Evolutionary conservation across 1,284 basidiomycete genomes (phyloP), one percentile per base, ranked within the genome.

Genomic region (Ceratobasidium sp.): DNA sequence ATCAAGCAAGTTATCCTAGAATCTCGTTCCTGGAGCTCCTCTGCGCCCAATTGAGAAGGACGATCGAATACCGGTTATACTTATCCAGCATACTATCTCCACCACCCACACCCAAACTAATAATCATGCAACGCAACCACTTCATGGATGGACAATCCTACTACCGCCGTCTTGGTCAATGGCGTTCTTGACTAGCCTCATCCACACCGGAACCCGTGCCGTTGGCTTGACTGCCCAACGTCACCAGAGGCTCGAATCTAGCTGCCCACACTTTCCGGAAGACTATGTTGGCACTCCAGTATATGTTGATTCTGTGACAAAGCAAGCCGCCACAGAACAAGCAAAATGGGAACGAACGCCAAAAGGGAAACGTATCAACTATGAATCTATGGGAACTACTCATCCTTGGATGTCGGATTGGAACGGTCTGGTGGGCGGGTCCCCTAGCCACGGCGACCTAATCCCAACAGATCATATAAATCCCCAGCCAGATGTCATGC

Each of bases 161-260:
- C 81, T 96, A 38, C 95, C 96, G 1, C 84, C 88, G 1, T 93
- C 93, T 9, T 98, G 95, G 95, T 85, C 87, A 0, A 95, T 95
- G 90, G 85, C 94, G 0, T 93, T 98, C 81, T 88, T 94, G 75
- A 86, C 86, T 30, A 95, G 95, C 0, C 86, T 98, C 50, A 85
- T 87, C 8, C 89, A 89, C 80, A 94, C 94, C 0, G 90, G 91
- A 26, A 92, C 91, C 0, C 89, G 93, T 2, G 86, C 96, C 8
- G 91, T 86, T 1, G 95, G 95, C 0, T 88, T 95, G 77, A 87
- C 89, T 21, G 93, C 97, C 79, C 86, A 89, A 23, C 85, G 86
- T 76, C 89, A 88, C 2, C 92, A 95, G 77, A 84, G 87, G 50
- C 94, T 93, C 76, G 96, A 98, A 81, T 88, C 91, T 1, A 92